Percentiles rank a stretch among this genome's conserved stretches.
Evolutionary conservation across 179 eudicot species (phyloP).

Genomic region (Silene vulgaris): DNA sequence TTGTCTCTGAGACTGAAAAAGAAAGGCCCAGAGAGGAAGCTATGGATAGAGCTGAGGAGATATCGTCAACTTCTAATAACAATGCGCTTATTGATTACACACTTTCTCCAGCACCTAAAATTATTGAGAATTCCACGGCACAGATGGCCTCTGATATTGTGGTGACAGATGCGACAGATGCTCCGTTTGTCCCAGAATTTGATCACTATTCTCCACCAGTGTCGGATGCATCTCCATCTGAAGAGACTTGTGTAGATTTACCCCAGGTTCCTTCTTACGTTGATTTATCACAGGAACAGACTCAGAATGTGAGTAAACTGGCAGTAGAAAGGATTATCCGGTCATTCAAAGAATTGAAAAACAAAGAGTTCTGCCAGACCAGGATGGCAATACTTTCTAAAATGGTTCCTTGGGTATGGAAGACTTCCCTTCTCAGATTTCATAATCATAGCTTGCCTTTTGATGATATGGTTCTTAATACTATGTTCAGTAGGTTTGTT

Average conservation of each 20-base stretch:
- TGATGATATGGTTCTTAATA: constrained; percentile 1
- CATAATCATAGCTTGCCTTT: constrained; percentile 9
- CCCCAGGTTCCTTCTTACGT: constrained; percentile 58
- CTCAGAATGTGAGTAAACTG: constrained; percentile 42
- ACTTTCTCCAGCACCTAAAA: constrained; percentile 31
- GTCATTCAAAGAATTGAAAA: constrained; percentile 43
- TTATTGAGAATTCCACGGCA: constrained; percentile 36
- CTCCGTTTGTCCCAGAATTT: constrained; percentile 35
- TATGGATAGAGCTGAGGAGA: constrained; percentile 37
- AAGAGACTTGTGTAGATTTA: constrained; percentile 54
- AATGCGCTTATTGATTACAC: constrained; percentile 34
- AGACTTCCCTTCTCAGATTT: constrained; percentile 14
- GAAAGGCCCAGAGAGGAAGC: constrained; percentile 40
- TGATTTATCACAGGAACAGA: constrained; percentile 58
- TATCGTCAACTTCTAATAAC: constrained; percentile 29
- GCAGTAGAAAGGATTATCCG: constrained; percentile 61
- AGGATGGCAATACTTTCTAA: constrained; percentile 77
- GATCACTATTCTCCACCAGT: constrained; percentile 58
- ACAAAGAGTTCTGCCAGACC: constrained; percentile 42
- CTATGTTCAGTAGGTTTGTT: constrained; percentile 10
- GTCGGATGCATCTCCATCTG: constrained; percentile 38
- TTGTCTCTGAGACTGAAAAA: constrained; percentile 26
- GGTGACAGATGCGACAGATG: constrained; percentile 36
- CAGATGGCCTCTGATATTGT: constrained; percentile 30
- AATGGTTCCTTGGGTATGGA: constrained; percentile 82